Conservation (phyloP, 352 stramenopile genomes). For the Globisporangium parvum region DNA sequence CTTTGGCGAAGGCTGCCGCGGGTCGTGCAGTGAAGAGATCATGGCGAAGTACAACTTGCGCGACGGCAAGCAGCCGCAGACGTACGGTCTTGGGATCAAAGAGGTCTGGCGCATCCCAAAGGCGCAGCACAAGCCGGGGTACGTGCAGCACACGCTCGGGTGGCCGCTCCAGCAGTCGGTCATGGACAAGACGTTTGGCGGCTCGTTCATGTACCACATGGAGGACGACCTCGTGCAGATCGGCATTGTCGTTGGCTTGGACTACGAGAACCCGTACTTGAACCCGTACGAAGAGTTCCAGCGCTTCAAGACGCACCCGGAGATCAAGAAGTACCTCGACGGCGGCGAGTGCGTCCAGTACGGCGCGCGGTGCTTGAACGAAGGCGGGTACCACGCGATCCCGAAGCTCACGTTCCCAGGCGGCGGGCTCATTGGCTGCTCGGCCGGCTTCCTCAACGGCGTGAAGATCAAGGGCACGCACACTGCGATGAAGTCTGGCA, state of each 20-base stretch:
- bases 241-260: slow-evolving; percentile 96
- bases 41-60: slow-evolving; percentile 97
- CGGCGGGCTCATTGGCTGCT: slow-evolving; percentile 94
- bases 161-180: slow-evolving; percentile 93
- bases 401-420: slow-evolving; percentile 98
- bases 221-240: slow-evolving; percentile 93
- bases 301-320: slow-evolving; percentile 97
- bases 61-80: slow-evolving; percentile 89
- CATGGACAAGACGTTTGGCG: slow-evolving; percentile 95
- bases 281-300: slow-evolving; percentile 99
- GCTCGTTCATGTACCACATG: slow-evolving; percentile 99
- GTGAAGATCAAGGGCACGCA: slow-evolving; percentile 99
- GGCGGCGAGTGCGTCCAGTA: slow-evolving; percentile 97
- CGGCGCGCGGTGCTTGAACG: slow-evolving; percentile 92
- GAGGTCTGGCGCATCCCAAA: slow-evolving; percentile 92
- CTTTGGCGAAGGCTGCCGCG: slow-evolving; percentile 97
- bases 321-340: slow-evolving; percentile 91
- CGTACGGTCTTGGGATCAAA: slow-evolving; percentile 99
- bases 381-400: slow-evolving; percentile 96
- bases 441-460: slow-evolving; percentile 97
- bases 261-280: slow-evolving; percentile 99
- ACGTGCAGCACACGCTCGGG: slow-evolving; percentile 97
- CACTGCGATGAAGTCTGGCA: slow-evolving; percentile 98
- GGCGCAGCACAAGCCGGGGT: slow-evolving; percentile 91
- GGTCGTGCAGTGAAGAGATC: slow-evolving; percentile 95